These are phyloP conservation scores for Trichosanthes cucumerina DNA, from an alignment of 306 rosid genomes.

Conservation along the genomic window DNA sequence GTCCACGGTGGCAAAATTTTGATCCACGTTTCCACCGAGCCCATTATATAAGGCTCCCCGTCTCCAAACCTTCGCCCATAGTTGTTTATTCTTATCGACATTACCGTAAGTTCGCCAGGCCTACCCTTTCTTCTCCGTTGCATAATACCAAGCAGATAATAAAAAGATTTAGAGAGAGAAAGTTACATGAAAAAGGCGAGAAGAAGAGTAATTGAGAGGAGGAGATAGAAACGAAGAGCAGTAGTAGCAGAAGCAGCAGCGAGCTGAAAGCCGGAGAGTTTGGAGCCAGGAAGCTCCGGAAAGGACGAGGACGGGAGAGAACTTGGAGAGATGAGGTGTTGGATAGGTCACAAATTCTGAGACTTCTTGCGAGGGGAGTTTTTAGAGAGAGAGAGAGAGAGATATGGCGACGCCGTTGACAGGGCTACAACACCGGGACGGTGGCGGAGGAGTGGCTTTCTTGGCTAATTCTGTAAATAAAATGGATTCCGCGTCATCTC, in stretches of 20 bases:
- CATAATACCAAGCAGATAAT: conserved; percentile 8
- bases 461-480: conserved; percentile 51
- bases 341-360: conserved; percentile 7
- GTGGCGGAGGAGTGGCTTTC: conserved; percentile 74
- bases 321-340: background rate
- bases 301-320: background rate
- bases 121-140: conserved; percentile 26
- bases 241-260: background rate
- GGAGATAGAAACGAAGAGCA: background rate
- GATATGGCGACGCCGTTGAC: conserved; percentile 72
- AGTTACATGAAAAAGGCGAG: background rate
- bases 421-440: conserved; percentile 46
- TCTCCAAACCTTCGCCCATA: background rate
- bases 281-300: background rate
- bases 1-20: conserved; percentile 22
- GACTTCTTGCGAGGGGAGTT: background rate
- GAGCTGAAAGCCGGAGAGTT: background rate
- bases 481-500: conserved; percentile 48
- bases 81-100: conserved; percentile 15
- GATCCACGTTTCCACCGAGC: conserved; percentile 25
- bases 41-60: conserved; percentile 8
- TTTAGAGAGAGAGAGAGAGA: background rate
- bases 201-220: conserved; percentile 2
- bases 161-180: conserved; percentile 23
- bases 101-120: conserved; percentile 18